Percentiles rank a stretch among this genome's conserved stretches.
Evolutionary conservation across 192 early-diverging fungal genomes (phyloP).

Genomic region (Neocallimastix lanati): DNA sequence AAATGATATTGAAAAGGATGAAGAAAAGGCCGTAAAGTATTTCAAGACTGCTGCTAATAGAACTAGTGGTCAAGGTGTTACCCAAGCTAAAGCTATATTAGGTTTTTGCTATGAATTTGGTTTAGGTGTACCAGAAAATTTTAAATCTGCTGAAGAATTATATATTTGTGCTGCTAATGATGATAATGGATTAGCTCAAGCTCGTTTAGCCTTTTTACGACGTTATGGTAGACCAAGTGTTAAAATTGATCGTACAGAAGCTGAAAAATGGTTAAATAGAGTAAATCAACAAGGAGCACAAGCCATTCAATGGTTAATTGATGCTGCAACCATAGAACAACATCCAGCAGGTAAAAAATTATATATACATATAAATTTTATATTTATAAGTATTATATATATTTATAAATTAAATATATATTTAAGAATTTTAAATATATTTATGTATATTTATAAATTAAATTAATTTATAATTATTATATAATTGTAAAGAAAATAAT

Average conservation of each 20-base stretch:
- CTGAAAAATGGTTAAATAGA: conserved; percentile 52
- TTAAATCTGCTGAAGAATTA: neutral
- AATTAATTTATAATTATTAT: too few relatives aligned
- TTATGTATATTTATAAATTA: too few relatives aligned
- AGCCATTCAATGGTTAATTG: neutral
- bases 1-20: conserved; percentile 15
- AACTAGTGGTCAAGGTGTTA: conserved; percentile 4
- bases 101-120: conserved; percentile 23
- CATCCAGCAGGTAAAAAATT: too few relatives aligned
- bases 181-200: conserved; percentile 27
- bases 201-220: conserved; percentile 59
- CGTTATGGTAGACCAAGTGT: conserved; percentile 64
- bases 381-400: too few relatives aligned
- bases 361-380: too few relatives aligned
- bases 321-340: neutral
- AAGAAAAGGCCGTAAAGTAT: conserved; percentile 23
- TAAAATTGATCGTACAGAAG: conserved; percentile 57
- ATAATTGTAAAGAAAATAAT: too few relatives aligned
- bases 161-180: neutral
- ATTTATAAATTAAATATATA: too few relatives aligned
- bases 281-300: conserved; percentile 26
- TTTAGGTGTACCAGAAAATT: neutral
- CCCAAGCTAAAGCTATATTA: conserved; percentile 28
- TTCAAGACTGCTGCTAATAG: conserved; percentile 24
- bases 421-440: too few relatives aligned